Conservation (phyloP, 441 rosid species). For the Gossypium lobatum region DNA sequence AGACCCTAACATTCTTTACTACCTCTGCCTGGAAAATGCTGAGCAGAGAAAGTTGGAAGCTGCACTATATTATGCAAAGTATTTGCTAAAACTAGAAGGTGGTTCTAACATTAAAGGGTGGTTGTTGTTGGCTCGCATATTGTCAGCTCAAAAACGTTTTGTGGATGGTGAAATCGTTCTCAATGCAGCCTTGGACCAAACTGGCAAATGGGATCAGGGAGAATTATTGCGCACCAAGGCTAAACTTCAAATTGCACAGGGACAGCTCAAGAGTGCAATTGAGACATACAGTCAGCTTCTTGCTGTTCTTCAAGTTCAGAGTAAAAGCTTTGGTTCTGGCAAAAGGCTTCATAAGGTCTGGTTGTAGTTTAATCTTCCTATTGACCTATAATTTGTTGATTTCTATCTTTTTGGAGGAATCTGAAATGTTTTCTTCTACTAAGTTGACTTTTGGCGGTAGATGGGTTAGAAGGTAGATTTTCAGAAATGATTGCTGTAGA, state of each 20-base stretch:
- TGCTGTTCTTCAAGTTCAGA: conserved; percentile 78
- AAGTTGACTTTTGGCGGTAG: neutral
- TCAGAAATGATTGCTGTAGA: neutral
- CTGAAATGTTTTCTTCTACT: neutral
- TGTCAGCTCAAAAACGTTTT: conserved; percentile 69
- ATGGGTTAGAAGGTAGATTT: neutral
- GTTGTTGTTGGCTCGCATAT: conserved; percentile 63
- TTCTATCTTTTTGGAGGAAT: neutral
- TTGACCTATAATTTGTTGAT: neutral
- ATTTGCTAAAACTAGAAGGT: conserved; percentile 50
- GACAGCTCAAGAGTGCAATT: conserved; percentile 45
- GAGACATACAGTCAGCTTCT: conserved; percentile 73
- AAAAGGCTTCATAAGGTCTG: conserved; percentile 50
- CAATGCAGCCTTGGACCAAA: conserved; percentile 63
- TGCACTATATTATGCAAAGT: conserved; percentile 48
- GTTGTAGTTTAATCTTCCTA: conserved; percentile 5
- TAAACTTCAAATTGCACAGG: conserved; percentile 70
- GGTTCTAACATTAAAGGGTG: conserved; percentile 56
- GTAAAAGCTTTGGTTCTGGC: conserved; percentile 42
- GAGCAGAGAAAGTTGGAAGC: conserved; percentile 74
- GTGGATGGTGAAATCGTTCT: conserved; percentile 57
- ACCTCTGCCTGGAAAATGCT: conserved; percentile 62
- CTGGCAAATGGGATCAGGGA: conserved; percentile 82
- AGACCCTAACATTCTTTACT: conserved; percentile 47
- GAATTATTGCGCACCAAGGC: conserved; percentile 73